These are phyloP conservation scores for Chrysosporium keratinophilum DNA, from an alignment of 2,329 filamentous ascomycete genomes.

Conservation along the genomic window DNA sequence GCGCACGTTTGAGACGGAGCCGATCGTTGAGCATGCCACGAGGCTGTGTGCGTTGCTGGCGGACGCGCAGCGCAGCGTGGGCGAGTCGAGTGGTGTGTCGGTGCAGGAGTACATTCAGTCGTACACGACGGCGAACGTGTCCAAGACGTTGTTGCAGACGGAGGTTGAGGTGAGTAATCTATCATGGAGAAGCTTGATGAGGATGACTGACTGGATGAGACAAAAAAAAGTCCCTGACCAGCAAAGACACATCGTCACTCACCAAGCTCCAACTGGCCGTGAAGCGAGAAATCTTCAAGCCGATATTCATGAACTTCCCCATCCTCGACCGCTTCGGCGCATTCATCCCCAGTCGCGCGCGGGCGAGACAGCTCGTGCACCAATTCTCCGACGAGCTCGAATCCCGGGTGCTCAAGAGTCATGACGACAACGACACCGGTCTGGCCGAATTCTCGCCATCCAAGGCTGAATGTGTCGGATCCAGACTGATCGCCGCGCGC, in stretches of 20 bases:
- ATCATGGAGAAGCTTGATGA: neutral
- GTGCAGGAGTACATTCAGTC: conserved; percentile 21
- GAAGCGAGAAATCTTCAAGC: conserved; percentile 9
- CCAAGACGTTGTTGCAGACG: conserved; percentile 21
- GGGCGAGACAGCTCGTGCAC: neutral
- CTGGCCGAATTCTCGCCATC: too few species aligned
- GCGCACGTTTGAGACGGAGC: conserved; percentile 20
- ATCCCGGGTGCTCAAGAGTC: neutral
- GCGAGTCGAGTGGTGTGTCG: conserved; percentile 14
- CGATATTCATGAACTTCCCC: conserved; percentile 6
- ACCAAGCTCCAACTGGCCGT: neutral
- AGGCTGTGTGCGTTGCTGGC: conserved; percentile 21
- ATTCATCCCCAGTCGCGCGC: neutral
- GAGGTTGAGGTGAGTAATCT: conserved; percentile 19
- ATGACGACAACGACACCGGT: neutral
- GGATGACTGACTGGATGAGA: neutral
- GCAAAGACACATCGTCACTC: neutral
- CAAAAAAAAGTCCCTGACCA: neutral
- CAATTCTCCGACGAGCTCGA: conserved; percentile 1
- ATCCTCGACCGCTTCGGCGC: conserved; percentile 1
- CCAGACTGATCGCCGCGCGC: neutral
- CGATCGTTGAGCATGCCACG: conserved; percentile 20
- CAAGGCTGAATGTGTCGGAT: neutral
- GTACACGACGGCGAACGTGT: conserved; percentile 24
- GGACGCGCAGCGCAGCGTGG: conserved; percentile 13